phyloP scores from a whole-genome alignment of 768 basidiomycete species.

The Termitomyces sp. region DNA sequence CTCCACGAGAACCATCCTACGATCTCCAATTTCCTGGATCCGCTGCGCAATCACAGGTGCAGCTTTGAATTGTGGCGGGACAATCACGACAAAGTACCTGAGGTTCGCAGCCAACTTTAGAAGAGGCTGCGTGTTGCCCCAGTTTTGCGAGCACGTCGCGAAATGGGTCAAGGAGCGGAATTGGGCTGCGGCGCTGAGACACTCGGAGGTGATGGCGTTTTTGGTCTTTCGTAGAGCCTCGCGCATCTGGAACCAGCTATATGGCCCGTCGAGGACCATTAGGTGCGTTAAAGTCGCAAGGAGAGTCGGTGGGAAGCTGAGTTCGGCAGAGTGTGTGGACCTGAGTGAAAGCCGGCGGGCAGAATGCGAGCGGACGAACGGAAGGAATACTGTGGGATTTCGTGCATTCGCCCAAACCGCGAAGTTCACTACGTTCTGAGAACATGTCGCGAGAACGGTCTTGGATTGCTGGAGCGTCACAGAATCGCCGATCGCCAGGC shows the following conservation, averaged over 20 bases:
- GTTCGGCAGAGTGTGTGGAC: constrained; percentile 13
- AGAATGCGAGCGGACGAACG: constrained; percentile 14
- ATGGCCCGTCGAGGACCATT: constrained; percentile 18
- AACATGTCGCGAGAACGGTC: constrained; percentile 14
- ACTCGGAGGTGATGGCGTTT: constrained; percentile 1
- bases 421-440: constrained; percentile 11
- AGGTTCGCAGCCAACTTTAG: constrained; percentile 16
- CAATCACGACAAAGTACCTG: constrained; percentile 18
- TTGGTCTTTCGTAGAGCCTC: constrained; percentile 13
- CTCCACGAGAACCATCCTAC: constrained; percentile 18
- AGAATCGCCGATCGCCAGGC: constrained; percentile 14
- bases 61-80: constrained; percentile 13
- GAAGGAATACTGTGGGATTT: constrained; percentile 17
- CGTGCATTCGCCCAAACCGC: constrained; percentile 14
- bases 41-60: constrained; percentile 13
- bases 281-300: constrained; percentile 23
- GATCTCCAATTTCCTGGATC: constrained; percentile 17
- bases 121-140: constrained; percentile 18
- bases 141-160: constrained; percentile 18
- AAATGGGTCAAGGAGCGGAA: constrained; percentile 20
- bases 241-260: constrained; percentile 18
- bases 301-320: constrained; percentile 18
- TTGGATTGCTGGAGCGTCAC: constrained; percentile 18
- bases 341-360: constrained; percentile 11
- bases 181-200: constrained; percentile 1